Conservation (phyloP, 1,284 basidiomycete genomes). For the Ceratobasidium sp. region DNA sequence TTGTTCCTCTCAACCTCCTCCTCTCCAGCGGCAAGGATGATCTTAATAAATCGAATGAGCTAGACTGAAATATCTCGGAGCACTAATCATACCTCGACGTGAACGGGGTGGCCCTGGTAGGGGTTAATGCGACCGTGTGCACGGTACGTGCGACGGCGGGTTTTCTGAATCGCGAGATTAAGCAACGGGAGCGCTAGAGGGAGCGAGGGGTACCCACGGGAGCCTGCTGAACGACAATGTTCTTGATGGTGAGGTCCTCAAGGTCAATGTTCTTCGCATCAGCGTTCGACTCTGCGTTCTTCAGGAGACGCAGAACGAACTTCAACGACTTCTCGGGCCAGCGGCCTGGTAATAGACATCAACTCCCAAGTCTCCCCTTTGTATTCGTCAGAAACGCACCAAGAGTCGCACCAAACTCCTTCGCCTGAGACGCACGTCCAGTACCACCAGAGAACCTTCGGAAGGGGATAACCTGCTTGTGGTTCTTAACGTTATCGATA, state of each 20-base stretch:
- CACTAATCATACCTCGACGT: conserved; percentile 71
- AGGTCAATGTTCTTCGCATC: conserved; percentile 96
- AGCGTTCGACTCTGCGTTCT: conserved; percentile 99
- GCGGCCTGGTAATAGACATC: conserved; percentile 70
- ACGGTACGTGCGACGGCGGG: conserved; percentile 99
- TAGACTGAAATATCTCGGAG: neutral
- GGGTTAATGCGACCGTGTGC: conserved; percentile 95
- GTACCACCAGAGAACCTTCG: conserved; percentile 96
- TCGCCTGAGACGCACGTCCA: conserved; percentile 96
- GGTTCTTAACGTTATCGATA: conserved; percentile 92
- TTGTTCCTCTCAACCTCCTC: conserved; percentile 89
- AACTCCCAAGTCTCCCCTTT: conserved; percentile 18
- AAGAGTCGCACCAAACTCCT: conserved; percentile 96
- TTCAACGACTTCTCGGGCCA: conserved; percentile 99
- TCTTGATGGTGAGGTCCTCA: conserved; percentile 94
- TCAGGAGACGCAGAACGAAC: conserved; percentile 93
- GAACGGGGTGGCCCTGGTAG: conserved; percentile 90
- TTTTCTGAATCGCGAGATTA: conserved; percentile 70
- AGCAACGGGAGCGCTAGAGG: neutral
- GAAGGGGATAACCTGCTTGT: conserved; percentile 98
- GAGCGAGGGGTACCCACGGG: conserved; percentile 70
- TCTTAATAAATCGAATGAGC: conserved; percentile 44
- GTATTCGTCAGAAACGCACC: conserved; percentile 62
- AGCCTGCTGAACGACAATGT: conserved; percentile 98
- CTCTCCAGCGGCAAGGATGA: conserved; percentile 81